Conservation (phyloP, 352 stramenopile genomes). For the Phytophthora litchii region DNA sequence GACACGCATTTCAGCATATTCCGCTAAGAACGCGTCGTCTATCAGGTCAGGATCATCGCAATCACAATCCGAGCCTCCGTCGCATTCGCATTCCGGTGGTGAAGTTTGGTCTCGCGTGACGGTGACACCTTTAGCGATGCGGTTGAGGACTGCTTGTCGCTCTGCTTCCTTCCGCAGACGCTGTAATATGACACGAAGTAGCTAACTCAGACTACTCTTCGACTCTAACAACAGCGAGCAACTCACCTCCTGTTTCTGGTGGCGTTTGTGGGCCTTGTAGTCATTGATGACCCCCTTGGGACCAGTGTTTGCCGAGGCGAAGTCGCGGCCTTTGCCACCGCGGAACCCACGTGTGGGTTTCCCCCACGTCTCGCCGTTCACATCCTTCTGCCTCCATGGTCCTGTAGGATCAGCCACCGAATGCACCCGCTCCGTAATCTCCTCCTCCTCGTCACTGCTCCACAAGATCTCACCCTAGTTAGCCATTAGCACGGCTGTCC, state of each 20-base stretch:
- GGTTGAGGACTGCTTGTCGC: conserved; percentile 51
- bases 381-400: conserved; percentile 64
- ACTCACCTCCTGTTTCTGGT: conserved; percentile 61
- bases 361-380: conserved; percentile 55
- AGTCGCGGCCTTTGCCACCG: conserved; percentile 46
- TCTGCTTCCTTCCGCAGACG: conserved; percentile 54
- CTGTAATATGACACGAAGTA: conserved; percentile 24
- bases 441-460: conserved; percentile 52
- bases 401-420: conserved; percentile 75
- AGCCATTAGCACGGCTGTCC: neutral
- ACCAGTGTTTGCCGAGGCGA: conserved; percentile 69
- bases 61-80: conserved; percentile 43
- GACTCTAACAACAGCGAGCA: neutral
- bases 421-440: conserved; percentile 61
- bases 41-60: conserved; percentile 56
- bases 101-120: conserved; percentile 11
- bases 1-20: conserved; percentile 71
- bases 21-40: conserved; percentile 59
- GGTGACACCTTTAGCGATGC: conserved; percentile 65
- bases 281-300: conserved; percentile 86
- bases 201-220: neutral
- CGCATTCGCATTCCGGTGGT: conserved; percentile 26
- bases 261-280: conserved; percentile 80
- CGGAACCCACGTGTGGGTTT: conserved; percentile 34
- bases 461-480: conserved; percentile 12